phyloP scores from a whole-genome alignment of 2,329 filamentous ascomycete species.

The Trichoderma lentiforme region DNA sequence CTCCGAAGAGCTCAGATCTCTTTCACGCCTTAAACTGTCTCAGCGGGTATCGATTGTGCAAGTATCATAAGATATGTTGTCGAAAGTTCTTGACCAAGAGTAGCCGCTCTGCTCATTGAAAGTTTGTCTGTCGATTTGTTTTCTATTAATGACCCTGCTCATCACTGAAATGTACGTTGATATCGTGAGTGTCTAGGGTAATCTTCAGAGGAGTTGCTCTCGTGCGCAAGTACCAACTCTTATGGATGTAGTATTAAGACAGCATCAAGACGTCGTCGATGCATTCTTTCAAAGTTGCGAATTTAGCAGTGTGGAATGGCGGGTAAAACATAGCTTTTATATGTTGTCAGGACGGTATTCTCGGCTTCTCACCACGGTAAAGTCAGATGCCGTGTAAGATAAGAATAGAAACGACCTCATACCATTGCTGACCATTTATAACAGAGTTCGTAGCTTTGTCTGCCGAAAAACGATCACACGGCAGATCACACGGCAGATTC shows the following conservation, averaged over 20 bases:
- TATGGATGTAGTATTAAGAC: background rate
- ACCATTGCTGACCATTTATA: background rate
- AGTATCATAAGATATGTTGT: background rate
- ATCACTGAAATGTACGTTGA: background rate
- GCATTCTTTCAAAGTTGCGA: background rate
- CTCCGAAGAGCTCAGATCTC: background rate
- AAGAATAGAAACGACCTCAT: background rate
- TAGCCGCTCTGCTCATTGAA: background rate
- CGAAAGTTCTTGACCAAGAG: background rate
- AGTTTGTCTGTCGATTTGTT: background rate
- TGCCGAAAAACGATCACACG: background rate
- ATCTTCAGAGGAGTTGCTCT: background rate
- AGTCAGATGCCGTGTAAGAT: background rate
- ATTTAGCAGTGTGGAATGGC: background rate
- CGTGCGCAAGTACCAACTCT: background rate
- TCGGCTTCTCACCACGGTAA: background rate
- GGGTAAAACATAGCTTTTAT: background rate
- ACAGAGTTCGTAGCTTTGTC: background rate
- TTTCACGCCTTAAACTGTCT: background rate
- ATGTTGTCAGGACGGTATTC: background rate
- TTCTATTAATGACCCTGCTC: background rate
- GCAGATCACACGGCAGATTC: background rate
- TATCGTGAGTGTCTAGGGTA: background rate
- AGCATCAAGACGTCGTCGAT: background rate
- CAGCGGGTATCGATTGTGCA: background rate